phyloP scores from a whole-genome alignment of 1,284 basidiomycete species.

The Pseudozyma sp. region DNA sequence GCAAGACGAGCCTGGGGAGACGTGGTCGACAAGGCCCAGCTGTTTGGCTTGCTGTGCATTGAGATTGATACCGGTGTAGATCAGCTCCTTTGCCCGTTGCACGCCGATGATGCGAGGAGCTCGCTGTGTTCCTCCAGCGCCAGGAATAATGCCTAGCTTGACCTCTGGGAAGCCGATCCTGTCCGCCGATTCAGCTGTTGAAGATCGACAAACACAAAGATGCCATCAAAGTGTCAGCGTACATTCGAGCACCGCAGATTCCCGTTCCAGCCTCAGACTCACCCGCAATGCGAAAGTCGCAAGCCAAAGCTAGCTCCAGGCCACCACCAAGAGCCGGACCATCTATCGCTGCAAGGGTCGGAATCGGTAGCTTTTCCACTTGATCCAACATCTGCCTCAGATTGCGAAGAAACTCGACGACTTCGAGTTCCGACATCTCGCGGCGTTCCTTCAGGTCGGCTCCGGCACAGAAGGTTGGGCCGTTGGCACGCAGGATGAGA shows the following conservation, averaged over 20 bases:
- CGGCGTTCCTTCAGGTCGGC: slow-evolving; percentile 74
- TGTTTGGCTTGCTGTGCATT: slow-evolving; percentile 19
- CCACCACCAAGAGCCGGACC: slow-evolving; percentile 92
- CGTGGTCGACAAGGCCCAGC: slow-evolving; percentile 20
- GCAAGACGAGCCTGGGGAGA: slow-evolving; percentile 16
- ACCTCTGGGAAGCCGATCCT: slow-evolving; percentile 39
- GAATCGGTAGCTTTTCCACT: slow-evolving; percentile 83
- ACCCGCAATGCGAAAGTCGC: slow-evolving; percentile 85
- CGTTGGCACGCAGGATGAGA: slow-evolving; percentile 28
- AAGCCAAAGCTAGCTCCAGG: slow-evolving; percentile 84
- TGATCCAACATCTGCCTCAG: slow-evolving; percentile 79
- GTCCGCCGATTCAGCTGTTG: slow-evolving; percentile 19
- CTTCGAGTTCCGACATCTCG: slow-evolving; percentile 74
- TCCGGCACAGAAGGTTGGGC: slow-evolving; percentile 72
- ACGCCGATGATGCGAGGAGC: slow-evolving; percentile 29
- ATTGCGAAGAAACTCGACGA: slow-evolving; percentile 81
- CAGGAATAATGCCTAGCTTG: slow-evolving; percentile 79
- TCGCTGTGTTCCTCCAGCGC: slow-evolving; percentile 67
- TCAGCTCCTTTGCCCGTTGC: slow-evolving; percentile 31
- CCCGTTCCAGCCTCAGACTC: background rate
- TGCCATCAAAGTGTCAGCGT: background rate
- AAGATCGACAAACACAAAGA: slow-evolving; percentile 3
- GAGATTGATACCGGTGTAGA: slow-evolving; percentile 21
- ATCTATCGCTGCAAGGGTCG: slow-evolving; percentile 92
- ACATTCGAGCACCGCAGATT: background rate